Evolutionary conservation across 306 rosid genomes (phyloP).

Genomic region (Cotoneaster glaucophyllus): DNA sequence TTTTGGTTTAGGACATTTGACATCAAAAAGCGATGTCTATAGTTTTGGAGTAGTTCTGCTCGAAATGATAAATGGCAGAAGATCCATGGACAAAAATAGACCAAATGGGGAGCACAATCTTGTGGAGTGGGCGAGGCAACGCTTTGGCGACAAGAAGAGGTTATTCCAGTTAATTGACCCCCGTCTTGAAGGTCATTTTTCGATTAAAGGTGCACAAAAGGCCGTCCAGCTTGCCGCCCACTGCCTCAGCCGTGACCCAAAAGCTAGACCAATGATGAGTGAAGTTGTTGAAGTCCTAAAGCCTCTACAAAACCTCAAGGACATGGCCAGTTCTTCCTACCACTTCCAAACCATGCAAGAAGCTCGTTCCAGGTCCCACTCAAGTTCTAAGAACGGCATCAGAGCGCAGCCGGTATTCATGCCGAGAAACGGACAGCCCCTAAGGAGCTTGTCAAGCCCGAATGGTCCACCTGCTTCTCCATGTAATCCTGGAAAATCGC

Average conservation of each 20-base stretch:
- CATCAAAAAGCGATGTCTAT: conserved; percentile 89
- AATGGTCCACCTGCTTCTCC: conserved; percentile 66
- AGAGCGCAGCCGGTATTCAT: conserved; percentile 50
- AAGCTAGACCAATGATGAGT: conserved; percentile 82
- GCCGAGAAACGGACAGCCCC: conserved; percentile 64
- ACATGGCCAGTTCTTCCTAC: conserved; percentile 78
- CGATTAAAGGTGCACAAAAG: conserved; percentile 75
- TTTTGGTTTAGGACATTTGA: conserved; percentile 64
- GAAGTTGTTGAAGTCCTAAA: conserved; percentile 66
- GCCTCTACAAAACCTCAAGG: conserved; percentile 77
- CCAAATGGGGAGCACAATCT: conserved; percentile 96
- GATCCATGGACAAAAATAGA: conserved; percentile 84
- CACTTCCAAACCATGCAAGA: conserved; percentile 60
- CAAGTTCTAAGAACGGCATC: conserved; percentile 45
- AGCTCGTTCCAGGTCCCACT: conserved; percentile 61
- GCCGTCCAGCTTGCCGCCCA: conserved; percentile 65
- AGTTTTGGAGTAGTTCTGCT: conserved; percentile 95
- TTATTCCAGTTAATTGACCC: conserved; percentile 74
- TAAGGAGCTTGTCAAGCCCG: conserved; percentile 58
- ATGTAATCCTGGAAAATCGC: conserved; percentile 35
- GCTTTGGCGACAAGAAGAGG: conserved; percentile 66
- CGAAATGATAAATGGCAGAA: conserved; percentile 86
- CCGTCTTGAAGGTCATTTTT: conserved; percentile 94
- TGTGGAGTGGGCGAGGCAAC: conserved; percentile 85
- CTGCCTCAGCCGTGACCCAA: conserved; percentile 90